phyloP scores from a whole-genome alignment of 176 grass and related monocot genomes.

The Carex littledalei region DNA sequence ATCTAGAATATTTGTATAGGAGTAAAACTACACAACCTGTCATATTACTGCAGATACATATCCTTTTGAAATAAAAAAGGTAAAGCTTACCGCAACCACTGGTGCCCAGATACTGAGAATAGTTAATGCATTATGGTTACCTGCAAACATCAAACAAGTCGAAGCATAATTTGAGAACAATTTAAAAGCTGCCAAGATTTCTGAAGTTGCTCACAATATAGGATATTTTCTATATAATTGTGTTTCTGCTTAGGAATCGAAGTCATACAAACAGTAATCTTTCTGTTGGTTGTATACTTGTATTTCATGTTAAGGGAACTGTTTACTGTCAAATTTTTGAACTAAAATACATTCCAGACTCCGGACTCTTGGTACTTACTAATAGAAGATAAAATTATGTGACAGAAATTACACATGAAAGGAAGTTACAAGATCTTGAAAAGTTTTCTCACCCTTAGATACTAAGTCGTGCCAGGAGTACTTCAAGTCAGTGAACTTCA shows the following conservation, averaged over 20 bases:
- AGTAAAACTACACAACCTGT: neutral
- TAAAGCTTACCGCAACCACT: conserved; percentile 61
- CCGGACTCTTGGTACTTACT: neutral
- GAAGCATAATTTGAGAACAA: neutral
- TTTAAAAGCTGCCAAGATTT: conserved; percentile 9
- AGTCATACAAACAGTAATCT: neutral
- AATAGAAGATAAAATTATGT: neutral
- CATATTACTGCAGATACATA: neutral
- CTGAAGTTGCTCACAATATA: neutral
- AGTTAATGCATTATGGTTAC: conserved; percentile 87
- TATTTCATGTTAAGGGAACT: neutral
- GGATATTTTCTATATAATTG: neutral
- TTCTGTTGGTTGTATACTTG: neutral
- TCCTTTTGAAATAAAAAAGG: conserved; percentile 20
- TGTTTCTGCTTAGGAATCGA: neutral
- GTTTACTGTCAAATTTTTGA: neutral
- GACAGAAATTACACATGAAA: neutral
- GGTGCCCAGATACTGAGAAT: conserved; percentile 86
- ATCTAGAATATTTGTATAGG: neutral
- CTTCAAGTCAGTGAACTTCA: conserved; percentile 45
- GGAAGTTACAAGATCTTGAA: neutral
- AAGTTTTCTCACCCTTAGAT: conserved; percentile 64
- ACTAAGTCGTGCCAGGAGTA: conserved; percentile 88
- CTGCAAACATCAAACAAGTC: conserved; percentile 45
- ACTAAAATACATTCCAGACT: neutral